Base-by-base conservation (phyloP, 2,329 filamentous ascomycete genomes). In the Arachnomyces sp. region DNA sequence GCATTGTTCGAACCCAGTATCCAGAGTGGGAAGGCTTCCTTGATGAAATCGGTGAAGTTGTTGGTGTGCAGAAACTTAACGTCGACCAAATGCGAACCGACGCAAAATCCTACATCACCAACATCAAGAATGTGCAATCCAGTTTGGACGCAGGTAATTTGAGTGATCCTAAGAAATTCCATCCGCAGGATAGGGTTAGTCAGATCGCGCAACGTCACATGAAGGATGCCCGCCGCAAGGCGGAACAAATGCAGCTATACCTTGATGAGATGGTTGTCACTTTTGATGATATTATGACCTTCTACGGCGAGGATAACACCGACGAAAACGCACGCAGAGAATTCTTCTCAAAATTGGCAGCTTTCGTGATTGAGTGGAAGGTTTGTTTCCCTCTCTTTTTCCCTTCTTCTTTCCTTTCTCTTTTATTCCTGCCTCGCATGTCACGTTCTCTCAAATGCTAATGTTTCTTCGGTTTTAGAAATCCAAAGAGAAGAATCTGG, bases 121-220 rank as follows among this genome's bases (percentile, higher is more conserved):
- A 93, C 59, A 84, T 98, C 66, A 84, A 83, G 61, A 95, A 94
- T 57, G 80, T 96, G 20, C 92, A 98, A 63, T 79, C 78, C 64
- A 93, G 87, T 16, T 76, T 98, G 37, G 92, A 98, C 64, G 83
- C 81, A 28, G 92, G 92, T 53, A 96, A 94, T 60, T 71, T 98
- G 48, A 94, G 87, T 58, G 92, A 98, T 58, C 84, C 90, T 33
- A 95, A 92, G 72, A 93, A 90, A 55, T 98, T 98, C 73, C 92
- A 98, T 58, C 90, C 92, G 13, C 86, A 96, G 64, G 92, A 98
- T 62, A 85, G 92, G 45, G 89, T 96, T 32, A 84, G 82, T 47
- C 85, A 93, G 64, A 75, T 96, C 28, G 89, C 94, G 40, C 87
- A 94, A 64, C 76, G 90, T 38, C 82, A 77, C 49, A 96, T 98